phyloP scores from a whole-genome alignment of 2,329 filamentous ascomycete genomes.

The Aspergillus fumigatus region DNA sequence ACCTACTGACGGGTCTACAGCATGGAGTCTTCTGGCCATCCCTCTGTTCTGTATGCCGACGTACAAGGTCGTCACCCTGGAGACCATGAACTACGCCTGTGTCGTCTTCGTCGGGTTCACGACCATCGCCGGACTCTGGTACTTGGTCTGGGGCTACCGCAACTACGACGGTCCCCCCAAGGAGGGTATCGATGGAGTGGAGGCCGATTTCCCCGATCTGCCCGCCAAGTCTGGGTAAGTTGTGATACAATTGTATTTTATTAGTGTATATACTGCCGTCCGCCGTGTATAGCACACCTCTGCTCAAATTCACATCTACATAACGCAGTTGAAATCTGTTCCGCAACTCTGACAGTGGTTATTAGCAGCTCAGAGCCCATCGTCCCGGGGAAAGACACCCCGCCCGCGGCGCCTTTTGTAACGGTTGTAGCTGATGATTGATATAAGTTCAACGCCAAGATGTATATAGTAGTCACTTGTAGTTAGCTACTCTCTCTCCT shows the following conservation, averaged over 20 bases:
- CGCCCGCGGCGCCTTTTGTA: too few species aligned
- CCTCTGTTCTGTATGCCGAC: conserved; percentile 61
- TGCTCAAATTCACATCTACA: neutral
- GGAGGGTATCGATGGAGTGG: conserved; percentile 18
- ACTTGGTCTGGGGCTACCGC: conserved; percentile 64
- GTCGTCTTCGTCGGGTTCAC: conserved; percentile 68
- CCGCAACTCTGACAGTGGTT: neutral
- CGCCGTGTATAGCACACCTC: neutral
- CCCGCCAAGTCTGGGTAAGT: neutral
- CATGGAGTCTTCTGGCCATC: conserved; percentile 63
- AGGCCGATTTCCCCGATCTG: neutral
- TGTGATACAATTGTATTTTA: neutral
- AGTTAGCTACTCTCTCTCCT: neutral
- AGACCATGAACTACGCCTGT: conserved; percentile 67
- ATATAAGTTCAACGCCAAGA: too few species aligned
- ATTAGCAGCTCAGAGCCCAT: neutral
- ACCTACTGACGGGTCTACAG: conserved; percentile 12
- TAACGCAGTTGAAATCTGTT: too few species aligned
- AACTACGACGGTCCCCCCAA: conserved; percentile 41
- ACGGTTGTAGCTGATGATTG: neutral
- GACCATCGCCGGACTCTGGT: conserved; percentile 60
- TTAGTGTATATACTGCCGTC: neutral
- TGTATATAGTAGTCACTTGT: neutral
- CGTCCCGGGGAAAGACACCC: neutral
- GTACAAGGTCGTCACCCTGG: conserved; percentile 54